A percentile compares a stretch with the other conserved stretches of the same genome.
Evolutionary conservation across 805 yeast genomes (phyloP).

Genomic region (Ogataea methanolica): DNA sequence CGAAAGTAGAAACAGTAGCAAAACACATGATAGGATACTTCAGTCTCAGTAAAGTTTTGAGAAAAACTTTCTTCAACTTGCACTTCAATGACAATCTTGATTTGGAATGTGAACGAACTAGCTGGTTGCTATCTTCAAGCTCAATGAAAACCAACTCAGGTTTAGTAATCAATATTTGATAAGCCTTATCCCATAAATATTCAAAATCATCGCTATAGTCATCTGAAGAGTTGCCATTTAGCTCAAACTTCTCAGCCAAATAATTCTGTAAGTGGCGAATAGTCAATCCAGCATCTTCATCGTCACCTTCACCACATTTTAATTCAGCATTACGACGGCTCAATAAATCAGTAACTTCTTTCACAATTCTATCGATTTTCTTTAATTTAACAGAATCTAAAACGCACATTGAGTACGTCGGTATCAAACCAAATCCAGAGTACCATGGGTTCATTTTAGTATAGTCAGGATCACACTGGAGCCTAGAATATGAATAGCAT

Average conservation of each 20-base stretch:
- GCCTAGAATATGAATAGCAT: slow-evolving; percentile 58
- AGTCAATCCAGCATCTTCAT: slow-evolving; percentile 35
- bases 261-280: slow-evolving; percentile 59
- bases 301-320: slow-evolving; percentile 30
- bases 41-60: slow-evolving; percentile 17
- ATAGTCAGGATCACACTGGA: slow-evolving; percentile 73
- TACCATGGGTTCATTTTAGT: slow-evolving; percentile 49
- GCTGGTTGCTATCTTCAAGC: background rate
- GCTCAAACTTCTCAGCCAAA: slow-evolving; percentile 48
- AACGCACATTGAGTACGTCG: slow-evolving; percentile 62
- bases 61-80: slow-evolving; percentile 20
- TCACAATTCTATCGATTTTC: slow-evolving; percentile 60
- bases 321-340: slow-evolving; percentile 66
- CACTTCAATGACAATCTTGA: slow-evolving; percentile 26
- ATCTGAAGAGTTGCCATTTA: background rate
- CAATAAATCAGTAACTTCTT: slow-evolving; percentile 60
- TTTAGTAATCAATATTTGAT: slow-evolving; percentile 8
- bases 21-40: slow-evolving; percentile 19
- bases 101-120: slow-evolving; percentile 25
- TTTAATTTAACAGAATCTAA: slow-evolving; percentile 75
- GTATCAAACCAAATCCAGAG: slow-evolving; percentile 52
- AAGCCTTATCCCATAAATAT: slow-evolving; percentile 25
- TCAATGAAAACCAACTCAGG: slow-evolving; percentile 17
- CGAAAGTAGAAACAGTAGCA: background rate
- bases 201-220: slow-evolving; percentile 16